Evolutionary conservation across 805 yeast genomes (phyloP).

Genomic region (Candida pseudofarinosa): DNA sequence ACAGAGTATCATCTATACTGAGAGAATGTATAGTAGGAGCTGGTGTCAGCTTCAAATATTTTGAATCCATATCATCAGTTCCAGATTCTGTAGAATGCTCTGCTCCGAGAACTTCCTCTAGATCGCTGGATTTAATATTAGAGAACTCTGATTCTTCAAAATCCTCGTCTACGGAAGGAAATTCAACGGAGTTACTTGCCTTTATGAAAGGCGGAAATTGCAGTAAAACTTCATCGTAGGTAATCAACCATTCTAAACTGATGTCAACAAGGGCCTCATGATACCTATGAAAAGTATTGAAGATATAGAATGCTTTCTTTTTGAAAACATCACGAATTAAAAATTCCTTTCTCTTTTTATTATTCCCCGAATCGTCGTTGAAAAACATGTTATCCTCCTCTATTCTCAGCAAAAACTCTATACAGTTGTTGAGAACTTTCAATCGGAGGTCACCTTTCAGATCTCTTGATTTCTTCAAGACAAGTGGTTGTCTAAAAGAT

Average conservation of each 20-base stretch:
- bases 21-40: not conserved
- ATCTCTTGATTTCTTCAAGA: constrained; percentile 14
- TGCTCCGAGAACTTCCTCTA: not conserved
- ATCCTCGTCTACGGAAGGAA: not conserved
- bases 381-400: constrained; percentile 23
- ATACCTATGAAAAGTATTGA: constrained; percentile 30
- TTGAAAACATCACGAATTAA: constrained; percentile 32
- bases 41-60: not conserved
- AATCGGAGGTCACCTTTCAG: constrained; percentile 25
- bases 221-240: constrained; percentile 28
- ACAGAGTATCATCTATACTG: not conserved
- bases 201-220: constrained; percentile 38
- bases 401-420: constrained; percentile 25
- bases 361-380: constrained; percentile 8
- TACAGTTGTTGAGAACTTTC: constrained; percentile 32
- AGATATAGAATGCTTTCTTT: constrained; percentile 27
- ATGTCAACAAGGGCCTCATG: constrained; percentile 38
- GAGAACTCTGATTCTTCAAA: not conserved
- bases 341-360: constrained; percentile 23
- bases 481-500: constrained; percentile 9
- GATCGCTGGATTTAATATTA: not conserved
- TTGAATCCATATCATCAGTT: not conserved
- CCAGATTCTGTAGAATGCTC: constrained; percentile 1
- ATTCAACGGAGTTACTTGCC: constrained; percentile 12
- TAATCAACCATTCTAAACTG: constrained; percentile 38